Evolutionary conservation across 805 yeast species (phyloP).

Genomic region (Candida yuanshanica): DNA sequence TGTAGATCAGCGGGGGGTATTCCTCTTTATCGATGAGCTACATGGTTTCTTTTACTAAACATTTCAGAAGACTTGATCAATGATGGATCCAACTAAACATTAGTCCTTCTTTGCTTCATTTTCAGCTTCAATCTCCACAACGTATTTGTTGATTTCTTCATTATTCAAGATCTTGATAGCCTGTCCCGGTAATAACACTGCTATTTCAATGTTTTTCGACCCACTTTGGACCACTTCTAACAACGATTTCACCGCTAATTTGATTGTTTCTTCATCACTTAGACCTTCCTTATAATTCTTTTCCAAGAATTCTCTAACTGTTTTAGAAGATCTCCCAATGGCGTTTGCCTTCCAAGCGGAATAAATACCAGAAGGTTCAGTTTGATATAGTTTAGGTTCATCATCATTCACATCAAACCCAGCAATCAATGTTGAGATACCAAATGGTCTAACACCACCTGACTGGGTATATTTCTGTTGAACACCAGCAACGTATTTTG

Average conservation of each 20-base stretch:
- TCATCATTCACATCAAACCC: conserved; percentile 88
- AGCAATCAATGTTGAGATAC: conserved; percentile 90
- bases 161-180: conserved; percentile 53
- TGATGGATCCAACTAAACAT: not conserved
- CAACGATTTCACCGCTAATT: conserved; percentile 77
- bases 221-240: conserved; percentile 98
- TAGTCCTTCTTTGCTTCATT: conserved; percentile 36
- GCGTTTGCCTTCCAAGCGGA: conserved; percentile 98
- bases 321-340: conserved; percentile 90
- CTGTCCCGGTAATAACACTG: conserved; percentile 71
- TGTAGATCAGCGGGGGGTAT: too few species aligned
- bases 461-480: conserved; percentile 96
- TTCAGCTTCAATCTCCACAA: conserved; percentile 80
- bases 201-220: conserved; percentile 90
- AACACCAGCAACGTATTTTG: conserved; percentile 94
- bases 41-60: too few species aligned
- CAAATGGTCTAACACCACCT: conserved; percentile 98
- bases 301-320: conserved; percentile 92
- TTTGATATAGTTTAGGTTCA: conserved; percentile 80
- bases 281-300: conserved; percentile 66
- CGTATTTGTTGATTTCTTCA: conserved; percentile 70
- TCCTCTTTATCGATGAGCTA: too few species aligned
- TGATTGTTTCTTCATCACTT: conserved; percentile 65
- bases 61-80: not conserved
- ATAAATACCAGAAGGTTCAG: conserved; percentile 96